phyloP scores from a whole-genome alignment of 345 rosid genomes.

The Anacardium occidentale region DNA sequence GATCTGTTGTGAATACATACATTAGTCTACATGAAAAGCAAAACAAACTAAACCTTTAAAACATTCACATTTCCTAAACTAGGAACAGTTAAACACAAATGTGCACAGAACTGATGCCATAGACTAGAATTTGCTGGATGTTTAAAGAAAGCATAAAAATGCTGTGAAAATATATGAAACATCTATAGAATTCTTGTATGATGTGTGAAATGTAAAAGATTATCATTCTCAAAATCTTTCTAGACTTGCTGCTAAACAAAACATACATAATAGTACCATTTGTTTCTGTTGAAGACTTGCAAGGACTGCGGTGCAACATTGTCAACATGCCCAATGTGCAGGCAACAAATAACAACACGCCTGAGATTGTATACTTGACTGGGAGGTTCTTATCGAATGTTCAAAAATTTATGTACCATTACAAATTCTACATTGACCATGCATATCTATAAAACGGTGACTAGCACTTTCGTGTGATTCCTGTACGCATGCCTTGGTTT shows the following conservation, averaged over 20 bases:
- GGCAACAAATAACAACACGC: conserved; percentile 67
- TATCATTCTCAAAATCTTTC: neutral
- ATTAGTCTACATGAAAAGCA: neutral
- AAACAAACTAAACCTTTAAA: neutral
- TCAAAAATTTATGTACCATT: neutral
- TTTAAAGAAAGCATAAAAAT: neutral
- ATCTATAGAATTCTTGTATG: neutral
- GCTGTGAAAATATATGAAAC: neutral
- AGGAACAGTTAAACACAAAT: neutral
- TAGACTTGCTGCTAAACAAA: too few species aligned
- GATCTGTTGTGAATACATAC: neutral
- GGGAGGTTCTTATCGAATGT: neutral
- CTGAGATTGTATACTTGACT: conserved; percentile 58
- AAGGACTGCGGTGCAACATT: conserved; percentile 68
- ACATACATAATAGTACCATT: neutral
- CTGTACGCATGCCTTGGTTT: neutral
- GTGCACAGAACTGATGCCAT: neutral
- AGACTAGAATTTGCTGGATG: neutral
- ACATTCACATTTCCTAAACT: neutral
- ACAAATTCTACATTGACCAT: neutral
- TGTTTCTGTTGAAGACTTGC: conserved; percentile 59
- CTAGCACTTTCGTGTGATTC: neutral
- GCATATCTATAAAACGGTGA: neutral
- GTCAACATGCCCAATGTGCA: conserved; percentile 71
- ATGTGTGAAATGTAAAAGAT: neutral